Base-by-base conservation (phyloP, 1,284 basidiomycete genomes). In the Irpex rosettiformis region DNA sequence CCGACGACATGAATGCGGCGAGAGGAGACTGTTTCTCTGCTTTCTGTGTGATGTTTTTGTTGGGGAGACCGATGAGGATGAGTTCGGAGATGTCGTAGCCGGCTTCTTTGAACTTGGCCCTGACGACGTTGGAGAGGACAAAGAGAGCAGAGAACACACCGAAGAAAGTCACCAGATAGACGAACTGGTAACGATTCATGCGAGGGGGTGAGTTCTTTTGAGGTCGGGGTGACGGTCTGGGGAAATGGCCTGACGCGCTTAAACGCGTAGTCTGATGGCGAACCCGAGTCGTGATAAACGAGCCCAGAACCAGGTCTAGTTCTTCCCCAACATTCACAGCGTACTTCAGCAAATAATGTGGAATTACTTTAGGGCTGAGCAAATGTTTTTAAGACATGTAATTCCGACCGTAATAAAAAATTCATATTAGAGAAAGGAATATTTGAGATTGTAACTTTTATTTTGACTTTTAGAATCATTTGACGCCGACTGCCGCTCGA, bases 31-130 rank as follows among this genome's bases (percentile, higher is more conserved):
- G 58, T 22, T 7, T 51, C 27, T 51, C 8, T 51, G 21, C 21
- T 48, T 3, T 47, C 24, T 29, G 54, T 18, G 37, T 54, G 8
- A 66, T 62, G 48, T 24, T 28, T 40, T 65, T 64, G 56, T 72
- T 69, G 56, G 79, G 76, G 55, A 86, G 75, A 57, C 86, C 87
- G 52, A 86, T 70, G 69, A 89, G 84, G 63, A 89, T 86, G 70
- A 89, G 67, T 22, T 80, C 71, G 33, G 78, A 74, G 63, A 84
- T 51, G 72, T 83, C 74, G 78, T 83, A 85, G 64, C 84, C 86
- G 16, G 79, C 78, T 4, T 75, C 77, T 18, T 68, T 68, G 64
- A 89, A 83, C 60, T 69, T 75, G 16, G 65, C 55, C 62, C 74
- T 70, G 55, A 84, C 51, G 64, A 75, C 75, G 62, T 72, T 73